Conservation (phyloP, 805 yeast genomes). For the Myxozyma vanderwaltii region DNA sequence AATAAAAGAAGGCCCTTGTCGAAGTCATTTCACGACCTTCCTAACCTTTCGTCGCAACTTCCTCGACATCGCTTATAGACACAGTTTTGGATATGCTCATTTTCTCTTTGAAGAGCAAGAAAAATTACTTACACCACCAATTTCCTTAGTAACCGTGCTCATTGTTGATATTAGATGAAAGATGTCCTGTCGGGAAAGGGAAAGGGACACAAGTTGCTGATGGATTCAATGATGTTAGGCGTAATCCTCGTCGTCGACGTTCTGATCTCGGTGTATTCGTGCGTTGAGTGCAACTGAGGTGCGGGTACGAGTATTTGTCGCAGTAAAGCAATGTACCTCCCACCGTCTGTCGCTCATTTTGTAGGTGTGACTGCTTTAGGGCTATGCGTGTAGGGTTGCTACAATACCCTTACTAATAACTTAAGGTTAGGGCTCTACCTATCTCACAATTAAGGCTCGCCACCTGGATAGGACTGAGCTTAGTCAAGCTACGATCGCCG, state of each 20-base stretch:
- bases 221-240: neutral
- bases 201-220: neutral
- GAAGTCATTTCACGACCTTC: neutral
- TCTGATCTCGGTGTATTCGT: slow-evolving; percentile 4
- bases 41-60: neutral
- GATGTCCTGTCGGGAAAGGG: slow-evolving; percentile 8
- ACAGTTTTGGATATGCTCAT: slow-evolving; percentile 1
- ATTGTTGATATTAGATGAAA: slow-evolving; percentile 21
- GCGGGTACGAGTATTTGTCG: slow-evolving; percentile 8
- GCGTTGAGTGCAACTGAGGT: neutral
- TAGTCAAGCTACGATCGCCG: no score
- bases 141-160: slow-evolving; percentile 43
- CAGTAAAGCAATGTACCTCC: neutral
- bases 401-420: neutral
- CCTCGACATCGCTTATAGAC: neutral
- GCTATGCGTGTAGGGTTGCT: slow-evolving; percentile 1
- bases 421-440: no score
- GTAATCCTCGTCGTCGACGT: slow-evolving; percentile 1
- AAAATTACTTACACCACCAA: slow-evolving; percentile 40
- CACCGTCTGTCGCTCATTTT: neutral
- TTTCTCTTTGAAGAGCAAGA: neutral
- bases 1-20: no score
- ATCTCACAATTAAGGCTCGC: no score
- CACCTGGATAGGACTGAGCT: no score
- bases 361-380: slow-evolving; percentile 10